Evolutionary conservation across 2,329 filamentous ascomycete species (phyloP), one percentile per base, ranked within the genome.

Genomic region (Stagonosporopsis rhizophila): DNA sequence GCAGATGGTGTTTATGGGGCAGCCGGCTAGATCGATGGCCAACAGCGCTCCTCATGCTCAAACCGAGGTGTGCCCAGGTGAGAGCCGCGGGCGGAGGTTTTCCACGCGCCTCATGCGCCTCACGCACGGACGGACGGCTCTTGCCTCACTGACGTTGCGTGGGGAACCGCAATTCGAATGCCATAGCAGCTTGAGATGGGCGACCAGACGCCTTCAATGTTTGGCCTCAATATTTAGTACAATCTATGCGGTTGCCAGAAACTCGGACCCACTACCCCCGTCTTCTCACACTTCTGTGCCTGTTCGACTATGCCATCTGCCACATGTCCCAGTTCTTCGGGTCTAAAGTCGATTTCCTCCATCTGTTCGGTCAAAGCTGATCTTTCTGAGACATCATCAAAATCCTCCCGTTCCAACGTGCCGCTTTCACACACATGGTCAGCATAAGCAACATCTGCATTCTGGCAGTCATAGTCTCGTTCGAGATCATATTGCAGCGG

Each of bases 161-260:
- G 44, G 44, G 54, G 44, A 54, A 22, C 37, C 22, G 46, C 47
- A 15, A 6, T 25, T 19, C n/a, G 7, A 35, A 14, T 35, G 19
- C 11, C 20, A n/a, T n/a, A 42, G 22, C 22, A 27, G 9, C 22
- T n/a, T 37, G 25, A 2, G 20, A 40, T 15, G 11, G 25, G n/a
- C 11, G 25, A 5, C 11, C 23, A 4, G n/a, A 7, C 34, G 17
- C n/a, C 34, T 8, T 17, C 17, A 37, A 11, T 37, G 2, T 37
- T 20, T 8, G 20, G 14, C 17, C 4, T 37, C 37, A 37, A 46
- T 35, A 30, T 14, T 78, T 71, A 81, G 64, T 81, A 81, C 56
- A 81, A 56, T 51, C 61, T 77, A 60, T 81, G 73, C 12, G 78
- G 78, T 61, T 73, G 75, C 79, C 79, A 81, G 65, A 81, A 81